Percentiles rank a stretch among this genome's conserved stretches.
These are phyloP conservation scores for Pythium brachiatum DNA, from an alignment of 352 stramenopile genomes.

Conservation along the genomic window DNA sequence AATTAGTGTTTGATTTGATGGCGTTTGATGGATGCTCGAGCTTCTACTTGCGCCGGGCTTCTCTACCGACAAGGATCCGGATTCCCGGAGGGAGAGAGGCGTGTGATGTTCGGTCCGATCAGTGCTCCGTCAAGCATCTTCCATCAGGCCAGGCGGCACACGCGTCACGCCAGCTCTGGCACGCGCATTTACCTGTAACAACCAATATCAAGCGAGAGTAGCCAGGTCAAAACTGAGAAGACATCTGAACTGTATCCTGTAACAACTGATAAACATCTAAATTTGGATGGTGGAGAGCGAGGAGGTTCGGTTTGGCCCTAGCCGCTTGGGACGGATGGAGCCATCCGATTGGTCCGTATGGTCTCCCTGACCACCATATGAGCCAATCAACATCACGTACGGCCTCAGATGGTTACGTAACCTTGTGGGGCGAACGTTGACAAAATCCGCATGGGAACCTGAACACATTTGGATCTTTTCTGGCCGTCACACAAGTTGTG, in stretches of 20 bases:
- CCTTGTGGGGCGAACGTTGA: slow-evolving; percentile 1
- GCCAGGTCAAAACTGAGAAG: neutral
- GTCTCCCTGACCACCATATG: neutral
- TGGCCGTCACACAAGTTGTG: neutral
- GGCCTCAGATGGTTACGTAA: neutral
- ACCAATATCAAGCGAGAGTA: neutral
- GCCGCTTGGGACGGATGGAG: neutral
- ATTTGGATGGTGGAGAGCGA: slow-evolving; percentile 7
- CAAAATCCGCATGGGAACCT: slow-evolving; percentile 4
- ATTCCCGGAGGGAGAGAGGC: neutral
- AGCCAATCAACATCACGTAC: neutral
- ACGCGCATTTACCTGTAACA: slow-evolving; percentile 17
- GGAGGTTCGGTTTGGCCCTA: neutral
- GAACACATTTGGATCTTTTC: slow-evolving; percentile 6
- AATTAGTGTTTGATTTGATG: neutral
- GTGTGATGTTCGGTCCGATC: slow-evolving; percentile 1
- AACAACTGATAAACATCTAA: slow-evolving; percentile 12
- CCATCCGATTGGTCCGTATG: neutral
- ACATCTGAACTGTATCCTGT: neutral
- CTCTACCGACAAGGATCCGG: neutral
- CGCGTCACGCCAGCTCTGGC: slow-evolving; percentile 5
- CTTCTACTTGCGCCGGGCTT: neutral
- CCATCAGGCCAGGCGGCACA: slow-evolving; percentile 17
- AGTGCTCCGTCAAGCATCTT: slow-evolving; percentile 5
- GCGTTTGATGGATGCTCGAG: slow-evolving; percentile 4